phyloP scores from a whole-genome alignment of 1,284 basidiomycete species.

The Acaromyces ingoldii region DNA sequence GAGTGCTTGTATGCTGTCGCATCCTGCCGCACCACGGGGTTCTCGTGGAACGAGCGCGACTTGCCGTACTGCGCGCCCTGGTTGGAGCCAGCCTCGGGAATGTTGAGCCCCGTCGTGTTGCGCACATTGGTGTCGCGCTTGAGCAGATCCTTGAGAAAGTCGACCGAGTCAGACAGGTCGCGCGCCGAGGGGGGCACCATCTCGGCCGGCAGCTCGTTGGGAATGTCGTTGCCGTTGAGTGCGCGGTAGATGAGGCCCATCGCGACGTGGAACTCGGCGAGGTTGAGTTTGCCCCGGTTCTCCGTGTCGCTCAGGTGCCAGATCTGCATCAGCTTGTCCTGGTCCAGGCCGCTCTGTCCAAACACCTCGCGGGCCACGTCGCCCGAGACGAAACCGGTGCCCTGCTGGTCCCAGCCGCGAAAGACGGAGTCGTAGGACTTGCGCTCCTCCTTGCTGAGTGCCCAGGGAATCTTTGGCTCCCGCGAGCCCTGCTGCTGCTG shows the following conservation, averaged over 20 bases:
- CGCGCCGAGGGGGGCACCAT: conserved; percentile 86
- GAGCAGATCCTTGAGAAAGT: conserved; percentile 83
- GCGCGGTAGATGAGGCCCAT: conserved; percentile 93
- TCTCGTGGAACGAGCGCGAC: conserved; percentile 63
- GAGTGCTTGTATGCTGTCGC: conserved; percentile 90
- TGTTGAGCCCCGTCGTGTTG: conserved; percentile 53
- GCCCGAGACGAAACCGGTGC: conserved; percentile 81
- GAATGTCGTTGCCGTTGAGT: conserved; percentile 80
- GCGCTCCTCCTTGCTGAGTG: conserved; percentile 81
- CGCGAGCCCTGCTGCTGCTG: conserved; percentile 66
- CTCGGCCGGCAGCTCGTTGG: conserved; percentile 78
- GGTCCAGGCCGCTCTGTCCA: conserved; percentile 81
- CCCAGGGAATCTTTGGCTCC: conserved; percentile 79
- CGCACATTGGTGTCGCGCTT: conserved; percentile 65
- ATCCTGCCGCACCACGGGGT: conserved; percentile 65
- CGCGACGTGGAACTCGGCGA: conserved; percentile 95
- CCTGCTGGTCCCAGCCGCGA: conserved; percentile 82
- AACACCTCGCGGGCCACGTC: conserved; percentile 87
- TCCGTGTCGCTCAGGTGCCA: conserved; percentile 60
- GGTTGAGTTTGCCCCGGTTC: conserved; percentile 58
- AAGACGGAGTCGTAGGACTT: conserved; percentile 97
- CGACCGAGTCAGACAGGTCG: conserved; percentile 85
- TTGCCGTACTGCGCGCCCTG: conserved; percentile 56
- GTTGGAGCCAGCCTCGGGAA: conserved; percentile 49
- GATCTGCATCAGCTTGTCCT: conserved; percentile 86